Evolutionary conservation across 768 basidiomycete species (phyloP), one percentile per base, ranked within the genome.

Genomic region (Rhodotorula paludigena): DNA sequence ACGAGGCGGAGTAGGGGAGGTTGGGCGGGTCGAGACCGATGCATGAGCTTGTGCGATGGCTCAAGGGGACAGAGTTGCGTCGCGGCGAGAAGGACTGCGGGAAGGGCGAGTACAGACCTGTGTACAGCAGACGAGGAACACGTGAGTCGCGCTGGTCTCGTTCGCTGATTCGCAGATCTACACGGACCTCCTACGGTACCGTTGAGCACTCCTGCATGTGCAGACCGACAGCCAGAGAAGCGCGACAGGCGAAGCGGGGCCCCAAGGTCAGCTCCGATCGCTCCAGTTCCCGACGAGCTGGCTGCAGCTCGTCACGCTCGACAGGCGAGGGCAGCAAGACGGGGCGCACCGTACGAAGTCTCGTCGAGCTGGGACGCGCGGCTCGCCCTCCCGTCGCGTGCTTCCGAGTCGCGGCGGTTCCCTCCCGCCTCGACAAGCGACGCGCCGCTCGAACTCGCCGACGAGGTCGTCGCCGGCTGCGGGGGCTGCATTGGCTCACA

Each of bases 21-120:
- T 28, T 28, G 11, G 66, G 66, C 18, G 66, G 66, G 49, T 68
- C 66, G 41, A 68, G 49, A 1, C 64, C 64, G 35, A 63, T 58
- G 28, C 54, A 57, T 8, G 66, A 62, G 28, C 56, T 58, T 23
- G 57, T 38, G 16, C 60, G 60, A 28, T 53, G 60, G 10, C 48
- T 41, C 16, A 42, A 39, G 16, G 36, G 18, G 14, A 48, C 21
- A 6, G 64, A 66, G 45, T 48, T 41, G 25, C 66, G 66, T 4
- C 66, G 36, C 1, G 60, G 60, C 7, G 60, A 41, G 15, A 67
- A 61, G 9, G 38, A 23, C 1, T 41, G 5, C 16, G 66, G 60
- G 49, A 61, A 67, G 9, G 60, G 66, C 1, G 55, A 55, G 30
- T 67, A 67, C 1, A 60, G 60, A 11, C 59, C 64, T 60, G 57